Percentiles rank a stretch among this genome's conserved stretches.
Evolutionary conservation across 257 asterid species (phyloP).

Genomic region (Nemophila menziesii): DNA sequence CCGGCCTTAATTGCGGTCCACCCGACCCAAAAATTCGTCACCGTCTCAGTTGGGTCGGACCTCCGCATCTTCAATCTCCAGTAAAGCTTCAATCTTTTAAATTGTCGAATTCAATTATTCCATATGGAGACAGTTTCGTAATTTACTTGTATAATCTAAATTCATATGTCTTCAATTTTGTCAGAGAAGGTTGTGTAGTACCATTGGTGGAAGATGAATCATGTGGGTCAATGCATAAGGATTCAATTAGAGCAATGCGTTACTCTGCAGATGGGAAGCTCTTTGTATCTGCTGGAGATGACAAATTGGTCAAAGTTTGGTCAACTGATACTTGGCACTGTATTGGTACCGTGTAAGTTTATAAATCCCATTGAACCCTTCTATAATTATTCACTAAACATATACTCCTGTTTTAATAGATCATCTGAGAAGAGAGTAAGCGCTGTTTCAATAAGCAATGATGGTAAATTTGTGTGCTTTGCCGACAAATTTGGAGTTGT

Average conservation of each 20-base stretch:
- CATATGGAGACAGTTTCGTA: too few species aligned
- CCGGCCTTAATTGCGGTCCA: slow-evolving; percentile 77
- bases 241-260: slow-evolving; percentile 67
- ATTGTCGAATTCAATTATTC: too few species aligned
- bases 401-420: slow-evolving; percentile 26
- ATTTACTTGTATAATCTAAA: slow-evolving; percentile 1
- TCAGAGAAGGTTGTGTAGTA: slow-evolving; percentile 43
- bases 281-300: slow-evolving; percentile 88
- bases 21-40: slow-evolving; percentile 41
- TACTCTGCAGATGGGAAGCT: slow-evolving; percentile 60
- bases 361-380: too few species aligned
- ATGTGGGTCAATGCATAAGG: slow-evolving; percentile 45
- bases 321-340: slow-evolving; percentile 67
- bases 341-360: slow-evolving; percentile 55
- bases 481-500: slow-evolving; percentile 94
- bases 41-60: slow-evolving; percentile 60
- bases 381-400: too few species aligned
- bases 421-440: slow-evolving; percentile 87
- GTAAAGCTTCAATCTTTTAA: slow-evolving; percentile 21
- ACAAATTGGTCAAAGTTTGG: slow-evolving; percentile 84
- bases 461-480: slow-evolving; percentile 54
- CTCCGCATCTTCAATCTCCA: slow-evolving; percentile 64
- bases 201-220: slow-evolving; percentile 35
- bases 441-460: slow-evolving; percentile 65
- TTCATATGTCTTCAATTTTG: neutral